Conservation (phyloP, 306 rosid species). For the Senna tora region DNA sequence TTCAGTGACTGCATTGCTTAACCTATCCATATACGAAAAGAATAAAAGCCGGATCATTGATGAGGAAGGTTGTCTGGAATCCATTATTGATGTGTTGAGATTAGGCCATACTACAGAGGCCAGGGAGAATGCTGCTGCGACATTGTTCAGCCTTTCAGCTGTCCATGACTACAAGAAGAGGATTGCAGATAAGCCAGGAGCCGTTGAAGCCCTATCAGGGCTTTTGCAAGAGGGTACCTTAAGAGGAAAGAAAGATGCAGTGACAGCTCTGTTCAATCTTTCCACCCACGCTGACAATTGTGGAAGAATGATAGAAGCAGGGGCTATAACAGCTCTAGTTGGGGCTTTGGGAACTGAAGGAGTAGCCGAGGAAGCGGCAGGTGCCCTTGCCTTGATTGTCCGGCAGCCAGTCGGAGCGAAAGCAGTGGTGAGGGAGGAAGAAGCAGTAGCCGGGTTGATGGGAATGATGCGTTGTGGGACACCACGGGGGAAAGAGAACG, state of each 20-base stretch:
- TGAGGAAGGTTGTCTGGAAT: slow-evolving; percentile 75
- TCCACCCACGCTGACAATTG: slow-evolving; percentile 86
- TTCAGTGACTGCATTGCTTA: slow-evolving; percentile 92
- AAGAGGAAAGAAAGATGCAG: slow-evolving; percentile 96
- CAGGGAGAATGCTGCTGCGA: slow-evolving; percentile 95
- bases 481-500: slow-evolving; percentile 89
- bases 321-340: slow-evolving; percentile 78
- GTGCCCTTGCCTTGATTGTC: slow-evolving; percentile 86
- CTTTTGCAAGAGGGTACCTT: slow-evolving; percentile 74
- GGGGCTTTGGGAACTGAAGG: slow-evolving; percentile 74
- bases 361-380: slow-evolving; percentile 94
- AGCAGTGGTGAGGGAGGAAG: slow-evolving; percentile 72
- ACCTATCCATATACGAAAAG: slow-evolving; percentile 79
- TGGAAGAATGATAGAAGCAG: slow-evolving; percentile 71
- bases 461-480: slow-evolving; percentile 94
- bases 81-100: slow-evolving; percentile 75
- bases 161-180: slow-evolving; percentile 89
- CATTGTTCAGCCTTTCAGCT: slow-evolving; percentile 91
- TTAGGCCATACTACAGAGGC: slow-evolving; percentile 89
- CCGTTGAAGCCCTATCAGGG: slow-evolving; percentile 74
- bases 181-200: slow-evolving; percentile 78
- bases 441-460: slow-evolving; percentile 69
- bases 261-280: slow-evolving; percentile 85
- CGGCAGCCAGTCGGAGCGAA: slow-evolving; percentile 75
- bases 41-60: slow-evolving; percentile 86